A percentile compares a stretch with the other conserved stretches of the same genome.
phyloP scores from a whole-genome alignment of 768 basidiomycete species.

The Dioszegia hungarica region DNA sequence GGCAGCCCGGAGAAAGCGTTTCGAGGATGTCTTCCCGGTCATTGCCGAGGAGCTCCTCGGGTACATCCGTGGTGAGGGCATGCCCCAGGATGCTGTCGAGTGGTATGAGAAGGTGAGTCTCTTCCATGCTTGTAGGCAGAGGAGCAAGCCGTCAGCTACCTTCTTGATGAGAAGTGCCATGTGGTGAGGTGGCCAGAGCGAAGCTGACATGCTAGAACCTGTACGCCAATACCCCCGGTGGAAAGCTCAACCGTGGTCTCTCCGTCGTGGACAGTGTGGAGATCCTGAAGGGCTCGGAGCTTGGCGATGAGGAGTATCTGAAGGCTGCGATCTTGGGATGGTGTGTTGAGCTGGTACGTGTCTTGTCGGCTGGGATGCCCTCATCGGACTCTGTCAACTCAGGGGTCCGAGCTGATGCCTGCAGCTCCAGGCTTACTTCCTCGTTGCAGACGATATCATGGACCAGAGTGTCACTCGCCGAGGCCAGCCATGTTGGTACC shows the following conservation, averaged over 20 bases:
- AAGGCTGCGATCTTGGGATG: constrained; percentile 85
- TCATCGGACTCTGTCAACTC: too few relatives aligned
- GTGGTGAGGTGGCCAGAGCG: neutral
- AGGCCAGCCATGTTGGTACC: constrained; percentile 94
- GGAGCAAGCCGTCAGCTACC: neutral
- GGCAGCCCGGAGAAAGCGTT: constrained; percentile 49
- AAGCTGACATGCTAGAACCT: constrained; percentile 49
- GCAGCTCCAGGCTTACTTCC: constrained; percentile 95
- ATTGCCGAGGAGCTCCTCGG: constrained; percentile 74
- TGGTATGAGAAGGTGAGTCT: constrained; percentile 73
- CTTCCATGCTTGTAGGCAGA: neutral
- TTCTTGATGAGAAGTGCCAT: neutral
- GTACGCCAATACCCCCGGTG: constrained; percentile 87
- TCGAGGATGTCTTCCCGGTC: constrained; percentile 65
- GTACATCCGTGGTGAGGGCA: constrained; percentile 63
- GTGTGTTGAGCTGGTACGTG: constrained; percentile 90
- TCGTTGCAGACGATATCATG: constrained; percentile 90
- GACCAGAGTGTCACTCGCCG: constrained; percentile 88
- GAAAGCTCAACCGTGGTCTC: constrained; percentile 90
- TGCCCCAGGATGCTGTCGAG: constrained; percentile 76
- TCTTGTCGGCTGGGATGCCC: too few relatives aligned
- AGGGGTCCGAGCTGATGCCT: neutral
- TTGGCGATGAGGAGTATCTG: constrained; percentile 80
- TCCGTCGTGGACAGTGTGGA: constrained; percentile 89
- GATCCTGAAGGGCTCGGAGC: constrained; percentile 67